Percentiles rank a stretch among this genome's conserved stretches.
phyloP scores from a whole-genome alignment of 345 rosid genomes.

The Salix arbutifolia region DNA sequence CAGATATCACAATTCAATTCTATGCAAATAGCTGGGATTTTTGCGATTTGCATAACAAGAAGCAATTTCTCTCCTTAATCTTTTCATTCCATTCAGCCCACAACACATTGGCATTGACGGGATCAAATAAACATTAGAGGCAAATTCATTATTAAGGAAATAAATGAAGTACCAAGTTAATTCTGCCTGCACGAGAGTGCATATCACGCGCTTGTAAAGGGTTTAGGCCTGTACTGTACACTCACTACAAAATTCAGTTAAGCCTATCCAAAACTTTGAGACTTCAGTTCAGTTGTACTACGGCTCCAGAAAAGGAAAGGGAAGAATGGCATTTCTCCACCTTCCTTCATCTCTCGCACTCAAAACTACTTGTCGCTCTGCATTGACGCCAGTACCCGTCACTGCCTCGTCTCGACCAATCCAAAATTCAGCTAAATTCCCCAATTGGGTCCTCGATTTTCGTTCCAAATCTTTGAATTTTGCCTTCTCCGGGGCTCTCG shows the following conservation, averaged over 20 bases:
- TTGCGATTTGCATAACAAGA: no score
- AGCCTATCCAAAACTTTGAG: neutral
- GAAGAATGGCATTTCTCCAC: constrained; percentile 33
- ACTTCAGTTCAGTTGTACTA: neutral
- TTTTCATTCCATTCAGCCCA: no score
- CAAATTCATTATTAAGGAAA: no score
- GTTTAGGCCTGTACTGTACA: neutral
- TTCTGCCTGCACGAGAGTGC: neutral
- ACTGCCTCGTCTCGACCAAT: constrained; percentile 18
- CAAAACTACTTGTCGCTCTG: constrained; percentile 5
- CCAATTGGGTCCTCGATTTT: constrained; percentile 37
- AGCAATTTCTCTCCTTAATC: no score
- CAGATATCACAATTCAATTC: no score
- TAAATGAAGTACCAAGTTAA: no score
- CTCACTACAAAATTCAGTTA: neutral
- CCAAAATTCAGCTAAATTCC: constrained; percentile 15
- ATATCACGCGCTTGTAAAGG: neutral
- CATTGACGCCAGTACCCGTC: constrained; percentile 10
- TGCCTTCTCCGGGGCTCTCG: constrained; percentile 60
- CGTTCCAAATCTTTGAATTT: constrained; percentile 53
- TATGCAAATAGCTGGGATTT: no score
- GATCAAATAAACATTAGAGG: no score
- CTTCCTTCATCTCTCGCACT: constrained; percentile 21
- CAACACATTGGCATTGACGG: no score
- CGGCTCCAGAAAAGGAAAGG: constrained; percentile 7